Conservation (phyloP, 2,329 filamentous ascomycete genomes). For the Botrytis deweyae region DNA sequence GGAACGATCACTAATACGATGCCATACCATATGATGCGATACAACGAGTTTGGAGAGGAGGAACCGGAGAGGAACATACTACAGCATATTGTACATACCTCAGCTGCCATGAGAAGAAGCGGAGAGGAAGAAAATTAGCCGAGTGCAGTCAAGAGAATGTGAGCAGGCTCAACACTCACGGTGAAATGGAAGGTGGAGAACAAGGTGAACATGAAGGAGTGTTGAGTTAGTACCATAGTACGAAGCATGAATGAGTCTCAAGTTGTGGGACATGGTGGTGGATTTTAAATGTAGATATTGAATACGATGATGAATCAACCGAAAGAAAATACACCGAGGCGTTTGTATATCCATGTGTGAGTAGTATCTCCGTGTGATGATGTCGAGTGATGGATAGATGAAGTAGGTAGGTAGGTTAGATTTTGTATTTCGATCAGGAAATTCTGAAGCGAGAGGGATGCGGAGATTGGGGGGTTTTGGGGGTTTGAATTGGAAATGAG, state of each 20-base stretch:
- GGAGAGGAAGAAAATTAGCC: not conserved
- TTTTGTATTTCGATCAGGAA: not conserved
- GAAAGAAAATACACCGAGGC: not conserved
- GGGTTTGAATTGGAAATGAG: not conserved
- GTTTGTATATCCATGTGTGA: not conserved
- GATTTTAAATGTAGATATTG: not conserved
- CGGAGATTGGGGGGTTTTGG: rapidly evolving
- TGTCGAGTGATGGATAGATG: not conserved
- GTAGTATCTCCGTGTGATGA: not conserved
- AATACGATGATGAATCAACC: not conserved
- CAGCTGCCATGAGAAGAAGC: not conserved
- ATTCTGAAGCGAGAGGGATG: not conserved
- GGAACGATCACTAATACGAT: not conserved
- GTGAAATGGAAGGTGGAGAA: not conserved
- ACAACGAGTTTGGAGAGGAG: not conserved
- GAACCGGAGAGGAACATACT: not conserved
- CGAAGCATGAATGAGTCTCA: not conserved
- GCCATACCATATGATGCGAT: not conserved
- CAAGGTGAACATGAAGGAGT: not conserved
- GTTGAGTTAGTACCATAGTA: not conserved
- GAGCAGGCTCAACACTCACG: not conserved
- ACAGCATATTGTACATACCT: not conserved
- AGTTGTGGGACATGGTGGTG: not conserved
- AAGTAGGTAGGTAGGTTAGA: not conserved
- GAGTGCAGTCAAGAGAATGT: not conserved